These are phyloP conservation scores for Hansenula sp. DNA, from an alignment of 1,139 yeast species.

Conservation along the genomic window DNA sequence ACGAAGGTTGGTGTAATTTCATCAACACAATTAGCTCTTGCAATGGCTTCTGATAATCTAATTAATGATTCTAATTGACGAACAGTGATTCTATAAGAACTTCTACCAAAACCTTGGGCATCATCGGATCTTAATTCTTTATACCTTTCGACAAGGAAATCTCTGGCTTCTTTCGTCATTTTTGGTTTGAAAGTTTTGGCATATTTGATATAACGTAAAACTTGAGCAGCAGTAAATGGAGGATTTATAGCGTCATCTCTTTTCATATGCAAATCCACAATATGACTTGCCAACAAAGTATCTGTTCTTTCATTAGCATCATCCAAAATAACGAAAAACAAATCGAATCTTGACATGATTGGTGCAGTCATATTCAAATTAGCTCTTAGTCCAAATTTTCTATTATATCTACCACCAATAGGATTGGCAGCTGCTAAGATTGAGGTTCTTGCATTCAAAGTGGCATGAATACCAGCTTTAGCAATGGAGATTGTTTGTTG, in stretches of 20 bases:
- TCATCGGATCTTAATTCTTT: slow-evolving; percentile 88
- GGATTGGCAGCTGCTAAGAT: slow-evolving; percentile 98
- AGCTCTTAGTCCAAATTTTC: slow-evolving; percentile 78
- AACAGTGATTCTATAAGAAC: slow-evolving; percentile 91
- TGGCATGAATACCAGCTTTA: slow-evolving; percentile 97
- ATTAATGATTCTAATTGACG: slow-evolving; percentile 95
- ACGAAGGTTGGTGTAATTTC: slow-evolving; percentile 85
- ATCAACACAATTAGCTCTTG: slow-evolving; percentile 93
- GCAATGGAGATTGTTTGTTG: slow-evolving; percentile 98
- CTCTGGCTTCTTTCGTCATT: slow-evolving; percentile 79
- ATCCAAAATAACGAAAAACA: slow-evolving; percentile 91
- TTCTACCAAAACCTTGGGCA: slow-evolving; percentile 85
- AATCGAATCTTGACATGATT: slow-evolving; percentile 95
- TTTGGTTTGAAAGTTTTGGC: slow-evolving; percentile 93
- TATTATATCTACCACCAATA: slow-evolving; percentile 89
- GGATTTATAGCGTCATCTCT: slow-evolving; percentile 89
- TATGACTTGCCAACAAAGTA: slow-evolving; percentile 85
- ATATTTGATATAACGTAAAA: slow-evolving; percentile 83
- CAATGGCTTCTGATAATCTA: slow-evolving; percentile 92
- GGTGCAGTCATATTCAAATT: slow-evolving; percentile 98
- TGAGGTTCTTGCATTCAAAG: slow-evolving; percentile 92
- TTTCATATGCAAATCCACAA: slow-evolving; percentile 88
- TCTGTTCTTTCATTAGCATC: slow-evolving; percentile 93
- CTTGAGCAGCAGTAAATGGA: slow-evolving; percentile 86
- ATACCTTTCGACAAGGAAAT: slow-evolving; percentile 72